Evolutionary conservation across 768 basidiomycete species (phyloP).

Genomic region (Agrocybe pediades): DNA sequence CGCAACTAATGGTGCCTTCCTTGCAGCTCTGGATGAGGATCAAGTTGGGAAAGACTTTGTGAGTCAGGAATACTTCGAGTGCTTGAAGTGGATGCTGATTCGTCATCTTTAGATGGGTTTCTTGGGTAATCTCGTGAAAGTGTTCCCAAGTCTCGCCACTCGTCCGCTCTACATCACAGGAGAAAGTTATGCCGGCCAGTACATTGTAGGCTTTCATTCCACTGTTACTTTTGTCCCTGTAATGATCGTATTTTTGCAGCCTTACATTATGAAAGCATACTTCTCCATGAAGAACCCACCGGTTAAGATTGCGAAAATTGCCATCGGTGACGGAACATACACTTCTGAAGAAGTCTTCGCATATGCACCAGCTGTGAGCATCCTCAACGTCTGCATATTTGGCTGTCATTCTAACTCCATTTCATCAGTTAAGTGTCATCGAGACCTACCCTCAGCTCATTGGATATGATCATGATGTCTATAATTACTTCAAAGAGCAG

Average conservation of each 20-base stretch:
- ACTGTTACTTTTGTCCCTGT: neutral
- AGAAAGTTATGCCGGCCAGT: slow-evolving; percentile 76
- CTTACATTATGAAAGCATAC: slow-evolving; percentile 75
- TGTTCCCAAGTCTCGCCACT: slow-evolving; percentile 68
- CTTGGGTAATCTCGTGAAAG: slow-evolving; percentile 67
- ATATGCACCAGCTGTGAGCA: slow-evolving; percentile 54
- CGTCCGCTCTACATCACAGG: slow-evolving; percentile 72
- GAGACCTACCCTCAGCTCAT: slow-evolving; percentile 80
- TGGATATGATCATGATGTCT: slow-evolving; percentile 67
- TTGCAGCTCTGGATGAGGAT: slow-evolving; percentile 58
- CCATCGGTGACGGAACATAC: slow-evolving; percentile 70
- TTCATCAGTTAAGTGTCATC: slow-evolving; percentile 49
- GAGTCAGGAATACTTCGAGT: slow-evolving; percentile 18
- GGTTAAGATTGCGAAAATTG: slow-evolving; percentile 66
- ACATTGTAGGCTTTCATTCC: slow-evolving; percentile 50
- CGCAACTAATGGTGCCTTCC: neutral
- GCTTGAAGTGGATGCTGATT: neutral
- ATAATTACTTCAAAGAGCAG: slow-evolving; percentile 71
- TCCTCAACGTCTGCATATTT: neutral
- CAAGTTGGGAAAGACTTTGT: slow-evolving; percentile 63
- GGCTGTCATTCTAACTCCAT: neutral
- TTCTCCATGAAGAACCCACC: slow-evolving; percentile 65
- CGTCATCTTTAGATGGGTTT: slow-evolving; percentile 61
- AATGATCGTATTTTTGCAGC: slow-evolving; percentile 38
- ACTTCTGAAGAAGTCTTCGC: slow-evolving; percentile 51